Evolutionary conservation across 2,329 filamentous ascomycete genomes (phyloP), one percentile per base, ranked within the genome.

Genomic region (Immersiporthe knoxdaviesiana): DNA sequence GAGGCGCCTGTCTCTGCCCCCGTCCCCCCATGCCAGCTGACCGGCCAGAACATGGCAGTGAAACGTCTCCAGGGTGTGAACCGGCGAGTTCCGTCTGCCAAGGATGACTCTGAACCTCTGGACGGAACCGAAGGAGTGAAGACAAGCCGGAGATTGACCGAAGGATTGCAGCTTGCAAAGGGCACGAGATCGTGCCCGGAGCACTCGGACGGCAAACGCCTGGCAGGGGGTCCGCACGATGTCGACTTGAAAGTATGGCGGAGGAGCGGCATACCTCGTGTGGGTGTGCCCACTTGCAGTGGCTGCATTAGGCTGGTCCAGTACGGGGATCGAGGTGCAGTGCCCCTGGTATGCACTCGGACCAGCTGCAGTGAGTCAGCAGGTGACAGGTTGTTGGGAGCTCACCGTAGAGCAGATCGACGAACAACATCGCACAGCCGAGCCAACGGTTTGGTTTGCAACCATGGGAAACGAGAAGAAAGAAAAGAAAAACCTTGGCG

Each of bases 281-380:
- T 32, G 37, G 32, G 32, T n/a, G 56, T 32, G 37, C 32, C 30
- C 32, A 37, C 14, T n/a, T 24, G 56, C 8, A 32, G 21, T 24
- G 56, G 32, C 21, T 59, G 56, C 54, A 11, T 54, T 27, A 54
- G 24, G 50, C 50, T 30, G 54, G 54, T 21, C 54, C 54, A 59
- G n/a, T n/a, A n/a, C n/a, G n/a, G n/a, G n/a, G n/a, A n/a, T n/a
- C n/a, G n/a, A n/a, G 54, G 5, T 35, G 27, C 27, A 59, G 8
- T 37, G 27, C 30, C 30, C 54, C 27, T n/a, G 18, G 30, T 21
- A 59, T 59, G 32, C 56, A 59, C 44, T 47, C 44, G 44, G 56
- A 59, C 16, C 30, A 59, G 18, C 30, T 59, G 56, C 32, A 32
- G 56, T 59, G 56, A 37, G 30, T 59, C 56, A 59, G 56, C 56